These are phyloP conservation scores for Boletus reticuloceps DNA, from an alignment of 768 basidiomycete species.

Conservation along the genomic window DNA sequence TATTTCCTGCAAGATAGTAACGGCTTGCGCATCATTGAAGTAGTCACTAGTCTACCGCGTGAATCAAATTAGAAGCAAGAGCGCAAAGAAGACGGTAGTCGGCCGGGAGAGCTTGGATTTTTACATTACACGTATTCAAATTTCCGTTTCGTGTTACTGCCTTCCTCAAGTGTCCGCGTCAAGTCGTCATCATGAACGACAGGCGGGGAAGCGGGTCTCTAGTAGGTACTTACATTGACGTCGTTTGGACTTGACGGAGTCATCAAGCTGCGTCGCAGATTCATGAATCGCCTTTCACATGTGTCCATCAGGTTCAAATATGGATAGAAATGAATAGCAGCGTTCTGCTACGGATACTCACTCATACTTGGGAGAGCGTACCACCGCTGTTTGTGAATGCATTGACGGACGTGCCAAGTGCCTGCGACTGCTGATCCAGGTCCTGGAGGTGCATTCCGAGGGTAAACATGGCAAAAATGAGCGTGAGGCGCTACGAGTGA, in stretches of 20 bases:
- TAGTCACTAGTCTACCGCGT: no score
- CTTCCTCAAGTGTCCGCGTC: no score
- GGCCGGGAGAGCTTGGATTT: no score
- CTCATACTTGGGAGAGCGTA: accelerated
- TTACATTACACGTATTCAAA: no score
- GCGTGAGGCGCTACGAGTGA: background rate
- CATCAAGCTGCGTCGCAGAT: no score
- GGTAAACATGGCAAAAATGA: conserved; percentile 6
- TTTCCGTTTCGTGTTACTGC: no score
- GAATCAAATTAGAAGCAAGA: no score
- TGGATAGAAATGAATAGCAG: background rate
- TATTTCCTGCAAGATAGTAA: accelerated
- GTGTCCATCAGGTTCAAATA: background rate
- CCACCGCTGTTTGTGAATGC: background rate
- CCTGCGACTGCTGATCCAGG: accelerated
- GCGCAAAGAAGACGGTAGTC: no score
- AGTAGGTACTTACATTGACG: background rate
- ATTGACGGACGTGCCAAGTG: background rate
- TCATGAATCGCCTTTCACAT: background rate
- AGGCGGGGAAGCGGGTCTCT: background rate
- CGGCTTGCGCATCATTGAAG: background rate
- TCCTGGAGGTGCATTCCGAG: conserved; percentile 2
- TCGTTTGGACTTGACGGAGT: accelerated
- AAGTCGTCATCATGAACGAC: background rate
- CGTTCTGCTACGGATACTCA: background rate